Conservation (phyloP, 2,329 filamentous ascomycete species). For the Triangularia verruculosa region DNA sequence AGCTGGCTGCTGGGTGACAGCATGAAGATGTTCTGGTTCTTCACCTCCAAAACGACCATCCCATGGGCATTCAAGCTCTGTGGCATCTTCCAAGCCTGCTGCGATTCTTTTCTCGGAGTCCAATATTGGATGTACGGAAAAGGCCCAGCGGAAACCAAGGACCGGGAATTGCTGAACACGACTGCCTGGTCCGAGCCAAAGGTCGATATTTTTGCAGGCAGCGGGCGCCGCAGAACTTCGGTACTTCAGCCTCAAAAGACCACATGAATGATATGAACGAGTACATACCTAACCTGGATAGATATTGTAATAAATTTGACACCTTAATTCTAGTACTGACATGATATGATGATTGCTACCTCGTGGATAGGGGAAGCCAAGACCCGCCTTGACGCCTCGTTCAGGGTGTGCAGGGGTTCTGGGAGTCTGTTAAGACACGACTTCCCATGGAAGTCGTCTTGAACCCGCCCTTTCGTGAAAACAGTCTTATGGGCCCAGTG, state of each 20-base stretch:
- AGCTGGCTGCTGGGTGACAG: conserved; percentile 78
- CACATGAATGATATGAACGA: conserved; percentile 16
- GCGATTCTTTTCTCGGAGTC: conserved; percentile 69
- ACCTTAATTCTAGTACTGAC: neutral
- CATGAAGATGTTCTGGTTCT: conserved; percentile 89
- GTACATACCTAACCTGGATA: neutral
- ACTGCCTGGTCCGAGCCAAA: conserved; percentile 16
- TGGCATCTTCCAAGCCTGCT: conserved; percentile 75
- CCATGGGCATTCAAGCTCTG: conserved; percentile 79
- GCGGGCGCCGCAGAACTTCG: conserved; percentile 19
- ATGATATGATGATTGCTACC: neutral
- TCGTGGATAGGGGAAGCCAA: neutral
- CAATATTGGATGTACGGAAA: conserved; percentile 72
- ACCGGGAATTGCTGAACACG: conserved; percentile 3
- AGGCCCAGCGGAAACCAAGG: conserved; percentile 41
- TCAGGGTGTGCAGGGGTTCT: neutral
- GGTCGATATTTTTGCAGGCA: neutral
- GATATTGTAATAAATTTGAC: conserved; percentile 7
- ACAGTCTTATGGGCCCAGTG: neutral
- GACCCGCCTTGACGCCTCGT: neutral
- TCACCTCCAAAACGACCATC: conserved; percentile 66
- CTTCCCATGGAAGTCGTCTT: neutral
- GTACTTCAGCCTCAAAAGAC: conserved; percentile 18
- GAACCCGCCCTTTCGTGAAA: neutral
- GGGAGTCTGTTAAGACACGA: neutral